These are phyloP conservation scores for Dryadomyces quercus-mongolicae DNA, from an alignment of 2,329 filamentous ascomycete species.

Conservation along the genomic window DNA sequence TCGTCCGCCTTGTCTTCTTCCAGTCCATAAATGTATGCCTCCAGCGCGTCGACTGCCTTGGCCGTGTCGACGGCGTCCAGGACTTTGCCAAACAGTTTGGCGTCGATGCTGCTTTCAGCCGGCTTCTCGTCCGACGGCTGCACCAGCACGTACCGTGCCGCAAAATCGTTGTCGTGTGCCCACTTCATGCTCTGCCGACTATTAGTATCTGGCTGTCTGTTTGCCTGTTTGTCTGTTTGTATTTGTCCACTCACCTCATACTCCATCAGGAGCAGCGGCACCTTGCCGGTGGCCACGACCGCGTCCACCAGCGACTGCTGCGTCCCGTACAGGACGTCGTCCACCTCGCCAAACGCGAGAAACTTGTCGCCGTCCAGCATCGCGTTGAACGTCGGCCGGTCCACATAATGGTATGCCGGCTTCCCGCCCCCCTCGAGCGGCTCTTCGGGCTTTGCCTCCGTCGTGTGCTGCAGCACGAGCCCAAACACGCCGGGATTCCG, in stretches of 20 bases:
- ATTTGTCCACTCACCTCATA: constrained; percentile 30
- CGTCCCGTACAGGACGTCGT: constrained; percentile 42
- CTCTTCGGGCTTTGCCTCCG: constrained; percentile 11
- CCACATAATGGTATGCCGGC: constrained; percentile 24
- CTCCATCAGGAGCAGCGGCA: constrained; percentile 44
- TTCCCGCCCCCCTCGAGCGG: neutral
- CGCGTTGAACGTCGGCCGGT: constrained; percentile 39
- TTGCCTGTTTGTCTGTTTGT: neutral
- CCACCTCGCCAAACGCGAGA: constrained; percentile 40
- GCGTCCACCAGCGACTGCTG: constrained; percentile 39
- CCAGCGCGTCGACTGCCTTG: constrained; percentile 33
- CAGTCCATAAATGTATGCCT: constrained; percentile 33
- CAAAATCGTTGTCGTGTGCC: constrained; percentile 43
- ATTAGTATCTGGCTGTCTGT: neutral
- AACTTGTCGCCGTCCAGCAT: constrained; percentile 49
- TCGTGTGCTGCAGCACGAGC: constrained; percentile 42
- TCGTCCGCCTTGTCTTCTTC: neutral
- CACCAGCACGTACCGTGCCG: constrained; percentile 43
- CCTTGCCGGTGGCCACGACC: constrained; percentile 41
- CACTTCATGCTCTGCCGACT: constrained; percentile 35
- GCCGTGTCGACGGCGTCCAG: constrained; percentile 38
- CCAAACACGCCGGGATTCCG: constrained; percentile 55
- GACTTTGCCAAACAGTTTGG: constrained; percentile 33
- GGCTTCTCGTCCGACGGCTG: constrained; percentile 18
- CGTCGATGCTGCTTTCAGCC: constrained; percentile 20